Evolutionary conservation across 2,329 filamentous ascomycete species (phyloP), one percentile per base, ranked within the genome.

Genomic region (Orbilia brochopaga): DNA sequence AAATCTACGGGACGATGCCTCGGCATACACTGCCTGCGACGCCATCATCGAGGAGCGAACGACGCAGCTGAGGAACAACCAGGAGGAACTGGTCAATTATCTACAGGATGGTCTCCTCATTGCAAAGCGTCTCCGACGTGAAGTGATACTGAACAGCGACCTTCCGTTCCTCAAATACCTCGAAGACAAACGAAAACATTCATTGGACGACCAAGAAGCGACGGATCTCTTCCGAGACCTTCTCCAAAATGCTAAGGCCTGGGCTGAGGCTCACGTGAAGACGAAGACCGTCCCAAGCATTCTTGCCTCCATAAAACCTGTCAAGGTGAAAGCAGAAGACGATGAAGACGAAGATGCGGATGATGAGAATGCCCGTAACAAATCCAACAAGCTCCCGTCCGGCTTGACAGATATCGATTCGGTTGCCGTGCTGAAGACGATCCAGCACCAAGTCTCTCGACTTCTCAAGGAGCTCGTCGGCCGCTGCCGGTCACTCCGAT

Each of bases 401-500:
- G 24, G n/a, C 8, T 23, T 24, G n/a, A 15, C 44, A 7, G 48
- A 53, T 1, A 35, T 54, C 11, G 64, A 66, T 23, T 30, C 32
- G 17, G 15, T 27, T 24, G 44, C 30, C 13, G 8, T 57, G 0
- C n/a, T 50, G 1, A 59, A 63, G 23, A 53, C 55, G 11, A 37
- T 72, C 35, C 59, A 64, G 32, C 27, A 61, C 24, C 55, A 63
- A 24, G 23, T 58, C 2, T 56, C 57, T 13, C 35, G 57, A 10
- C 59, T 69, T 1, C 50, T 61, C 40, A 75, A 76, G 48, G 78
- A 80, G 67, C 74, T 79, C 2, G 74, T 79, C 17, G 76, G 77
- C 2, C 77, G 78, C 23, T 75, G 76, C 52, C 75, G 79, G n/a
- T 78, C 77, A 35, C 69, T 79, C 2, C 75, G 79, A 6, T 78